phyloP scores from a whole-genome alignment of 805 yeast species.

The Wickerhamiella allomyrinae region DNA sequence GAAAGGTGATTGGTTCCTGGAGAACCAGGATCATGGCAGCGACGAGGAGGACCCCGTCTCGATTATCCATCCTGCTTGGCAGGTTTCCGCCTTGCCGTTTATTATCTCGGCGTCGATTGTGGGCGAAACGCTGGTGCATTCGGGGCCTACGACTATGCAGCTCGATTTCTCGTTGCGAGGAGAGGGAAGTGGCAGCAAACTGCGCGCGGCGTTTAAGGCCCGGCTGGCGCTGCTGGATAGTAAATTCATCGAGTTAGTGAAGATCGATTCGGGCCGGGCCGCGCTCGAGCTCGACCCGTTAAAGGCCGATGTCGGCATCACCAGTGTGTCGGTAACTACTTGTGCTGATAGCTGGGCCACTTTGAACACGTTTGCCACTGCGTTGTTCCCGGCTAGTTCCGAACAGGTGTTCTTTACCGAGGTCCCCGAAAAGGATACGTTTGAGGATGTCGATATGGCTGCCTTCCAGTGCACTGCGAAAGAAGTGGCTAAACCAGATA shows the following conservation, averaged over 20 bases:
- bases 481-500: background rate
- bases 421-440: background rate
- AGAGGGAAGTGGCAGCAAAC: background rate
- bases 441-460: conserved; percentile 12
- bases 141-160: background rate
- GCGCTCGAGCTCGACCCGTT: background rate
- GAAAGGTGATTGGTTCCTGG: background rate
- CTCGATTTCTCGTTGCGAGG: background rate
- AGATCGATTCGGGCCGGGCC: background rate
- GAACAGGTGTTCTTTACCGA: background rate
- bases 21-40: no score
- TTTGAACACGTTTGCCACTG: background rate
- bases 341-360: background rate
- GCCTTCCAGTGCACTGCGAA: conserved; percentile 13
- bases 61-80: no score
- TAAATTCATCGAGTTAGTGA: background rate
- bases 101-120: background rate
- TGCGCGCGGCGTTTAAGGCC: background rate
- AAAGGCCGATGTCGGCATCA: background rate
- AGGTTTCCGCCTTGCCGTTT: no score
- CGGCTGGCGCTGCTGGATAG: background rate
- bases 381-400: background rate
- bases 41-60: no score
- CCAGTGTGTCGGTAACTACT: background rate
- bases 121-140: background rate